phyloP scores from a whole-genome alignment of 176 grass and related monocot species.

The Oryza nivara region DNA sequence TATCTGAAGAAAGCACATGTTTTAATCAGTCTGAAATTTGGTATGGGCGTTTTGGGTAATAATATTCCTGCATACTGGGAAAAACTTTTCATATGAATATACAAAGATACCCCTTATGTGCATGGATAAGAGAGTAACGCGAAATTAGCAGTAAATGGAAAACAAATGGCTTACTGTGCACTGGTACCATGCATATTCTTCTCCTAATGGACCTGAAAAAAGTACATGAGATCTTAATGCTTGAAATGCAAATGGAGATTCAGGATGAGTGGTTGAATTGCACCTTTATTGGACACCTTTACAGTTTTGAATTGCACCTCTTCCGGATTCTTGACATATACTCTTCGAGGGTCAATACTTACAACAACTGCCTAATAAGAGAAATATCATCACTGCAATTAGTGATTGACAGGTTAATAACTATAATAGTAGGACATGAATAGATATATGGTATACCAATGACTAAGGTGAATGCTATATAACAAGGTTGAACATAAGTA shows the following conservation, averaged over 20 bases:
- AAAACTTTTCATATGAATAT: not conserved
- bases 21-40: not conserved
- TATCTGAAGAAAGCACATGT: not conserved
- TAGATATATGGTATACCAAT: not conserved
- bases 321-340: slow-evolving; percentile 80
- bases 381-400: slow-evolving; percentile 19
- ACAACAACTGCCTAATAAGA: slow-evolving; percentile 90
- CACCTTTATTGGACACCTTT: slow-evolving; percentile 79
- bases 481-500: not conserved
- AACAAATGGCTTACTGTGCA: slow-evolving; percentile 72
- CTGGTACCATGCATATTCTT: slow-evolving; percentile 99
- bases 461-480: slow-evolving; percentile 1
- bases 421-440: not conserved
- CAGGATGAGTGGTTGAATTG: slow-evolving; percentile 14
- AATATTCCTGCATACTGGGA: not conserved
- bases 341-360: slow-evolving; percentile 91
- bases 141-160: slow-evolving; percentile 24
- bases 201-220: slow-evolving; percentile 75
- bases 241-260: slow-evolving; percentile 25
- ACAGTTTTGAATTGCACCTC: slow-evolving; percentile 85
- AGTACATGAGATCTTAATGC: slow-evolving; percentile 32
- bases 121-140: not conserved
- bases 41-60: not conserved
- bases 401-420: slow-evolving; percentile 20
- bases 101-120: not conserved